Evolutionary conservation across 176 grass and related monocot genomes (phyloP).

Genomic region (Oryza meridionalis): DNA sequence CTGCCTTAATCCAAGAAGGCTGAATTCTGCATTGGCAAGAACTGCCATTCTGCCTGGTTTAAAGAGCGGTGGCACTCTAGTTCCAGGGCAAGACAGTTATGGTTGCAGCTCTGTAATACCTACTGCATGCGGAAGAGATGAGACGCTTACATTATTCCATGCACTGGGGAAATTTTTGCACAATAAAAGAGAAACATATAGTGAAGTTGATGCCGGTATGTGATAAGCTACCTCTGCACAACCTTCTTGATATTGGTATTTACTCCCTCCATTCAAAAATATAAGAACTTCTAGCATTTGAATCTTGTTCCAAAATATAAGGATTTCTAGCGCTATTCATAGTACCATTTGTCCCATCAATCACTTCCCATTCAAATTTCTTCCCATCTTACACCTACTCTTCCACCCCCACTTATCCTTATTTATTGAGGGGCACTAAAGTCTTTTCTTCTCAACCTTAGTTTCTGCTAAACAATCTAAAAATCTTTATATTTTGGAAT

Average conservation of each 20-base stretch:
- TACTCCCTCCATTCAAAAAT: not conserved
- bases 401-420: too few relatives aligned
- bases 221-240: slow-evolving; percentile 29
- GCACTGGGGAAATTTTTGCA: slow-evolving; percentile 94
- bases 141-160: slow-evolving; percentile 91
- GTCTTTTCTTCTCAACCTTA: too few relatives aligned
- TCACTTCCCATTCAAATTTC: too few relatives aligned
- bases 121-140: slow-evolving; percentile 79
- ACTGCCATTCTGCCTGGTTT: slow-evolving; percentile 30
- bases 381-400: too few relatives aligned
- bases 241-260: not conserved
- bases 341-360: too few relatives aligned
- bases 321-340: too few relatives aligned
- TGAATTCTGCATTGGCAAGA: slow-evolving; percentile 39
- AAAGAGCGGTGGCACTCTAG: slow-evolving; percentile 33
- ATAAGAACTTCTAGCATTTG: too few relatives aligned
- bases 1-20: slow-evolving; percentile 58
- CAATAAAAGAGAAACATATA: slow-evolving; percentile 78
- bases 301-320: too few relatives aligned
- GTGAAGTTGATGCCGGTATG: slow-evolving; percentile 50
- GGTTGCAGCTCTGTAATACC: slow-evolving; percentile 39
- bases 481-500: too few relatives aligned
- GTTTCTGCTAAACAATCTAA: too few relatives aligned
- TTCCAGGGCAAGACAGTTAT: slow-evolving; percentile 34
- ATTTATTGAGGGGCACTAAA: too few relatives aligned